Evolutionary conservation across 2,329 filamentous ascomycete genomes (phyloP).

Genomic region (Phialophora macrospora): DNA sequence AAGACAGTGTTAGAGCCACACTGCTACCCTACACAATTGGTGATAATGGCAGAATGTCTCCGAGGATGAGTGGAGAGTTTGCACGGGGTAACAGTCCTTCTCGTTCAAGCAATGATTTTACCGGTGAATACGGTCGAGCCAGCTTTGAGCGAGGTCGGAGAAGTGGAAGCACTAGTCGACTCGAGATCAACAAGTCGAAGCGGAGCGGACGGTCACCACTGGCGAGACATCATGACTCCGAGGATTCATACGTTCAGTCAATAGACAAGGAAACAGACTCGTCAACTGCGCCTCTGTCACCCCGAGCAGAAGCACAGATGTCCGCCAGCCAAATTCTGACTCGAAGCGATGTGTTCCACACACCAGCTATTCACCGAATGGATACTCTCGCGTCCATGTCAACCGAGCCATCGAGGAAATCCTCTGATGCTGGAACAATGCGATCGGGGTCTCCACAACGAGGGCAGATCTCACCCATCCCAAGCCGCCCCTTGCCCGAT

Average conservation of each 20-base stretch:
- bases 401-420: conserved; percentile 51
- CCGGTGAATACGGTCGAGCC: conserved; percentile 40
- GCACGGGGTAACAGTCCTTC: conserved; percentile 46
- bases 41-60: conserved; percentile 53
- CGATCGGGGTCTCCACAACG: conserved; percentile 30
- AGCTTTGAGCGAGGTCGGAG: conserved; percentile 53
- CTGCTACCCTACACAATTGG: conserved; percentile 59
- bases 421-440: conserved; percentile 40
- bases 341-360: conserved; percentile 85
- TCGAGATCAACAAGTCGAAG: conserved; percentile 57
- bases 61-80: conserved; percentile 51
- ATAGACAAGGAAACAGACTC: conserved; percentile 76
- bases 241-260: conserved; percentile 76
- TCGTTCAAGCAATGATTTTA: conserved; percentile 44
- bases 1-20: conserved; percentile 66
- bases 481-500: conserved; percentile 12
- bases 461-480: conserved; percentile 27
- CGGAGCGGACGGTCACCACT: conserved; percentile 56
- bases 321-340: conserved; percentile 90
- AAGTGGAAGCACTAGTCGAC: conserved; percentile 66
- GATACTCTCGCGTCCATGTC: conserved; percentile 40
- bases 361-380: conserved; percentile 65
- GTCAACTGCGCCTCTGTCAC: conserved; percentile 69
- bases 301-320: conserved; percentile 69
- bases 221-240: conserved; percentile 65